A percentile compares a stretch with the other conserved stretches of the same genome.
Evolutionary conservation across 2,329 filamentous ascomycete genomes (phyloP).

Genomic region (Talaromyces rugulosus): DNA sequence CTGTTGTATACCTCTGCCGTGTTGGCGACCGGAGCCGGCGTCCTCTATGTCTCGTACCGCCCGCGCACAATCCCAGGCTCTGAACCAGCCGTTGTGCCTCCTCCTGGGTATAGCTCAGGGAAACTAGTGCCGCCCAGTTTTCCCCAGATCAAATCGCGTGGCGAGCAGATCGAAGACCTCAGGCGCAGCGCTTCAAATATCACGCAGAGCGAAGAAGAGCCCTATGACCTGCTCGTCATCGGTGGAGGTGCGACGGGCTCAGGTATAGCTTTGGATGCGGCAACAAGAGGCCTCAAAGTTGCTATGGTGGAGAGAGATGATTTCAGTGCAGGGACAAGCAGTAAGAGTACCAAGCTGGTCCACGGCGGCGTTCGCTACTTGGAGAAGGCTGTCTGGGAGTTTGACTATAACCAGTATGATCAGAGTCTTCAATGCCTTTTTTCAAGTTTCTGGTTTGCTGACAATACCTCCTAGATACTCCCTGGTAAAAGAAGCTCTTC

Average conservation of each 20-base stretch:
- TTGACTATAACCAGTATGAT: slow-evolving; percentile 72
- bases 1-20: slow-evolving; percentile 58
- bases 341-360: slow-evolving; percentile 83
- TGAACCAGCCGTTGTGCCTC: slow-evolving; percentile 58
- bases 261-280: slow-evolving; percentile 76
- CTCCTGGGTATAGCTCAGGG: slow-evolving; percentile 59
- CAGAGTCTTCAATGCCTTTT: background rate
- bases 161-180: slow-evolving; percentile 50
- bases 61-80: slow-evolving; percentile 62
- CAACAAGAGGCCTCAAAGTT: slow-evolving; percentile 72
- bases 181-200: slow-evolving; percentile 36
- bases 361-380: slow-evolving; percentile 81
- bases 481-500: slow-evolving; percentile 75
- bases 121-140: slow-evolving; percentile 53
- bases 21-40: slow-evolving; percentile 50
- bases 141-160: slow-evolving; percentile 46
- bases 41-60: slow-evolving; percentile 59
- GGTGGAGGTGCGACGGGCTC: slow-evolving; percentile 75
- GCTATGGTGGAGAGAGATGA: slow-evolving; percentile 79
- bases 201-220: slow-evolving; percentile 38
- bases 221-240: slow-evolving; percentile 74
- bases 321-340: slow-evolving; percentile 76
- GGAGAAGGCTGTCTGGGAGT: slow-evolving; percentile 80
- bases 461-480: slow-evolving; percentile 44
- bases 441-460: background rate